Evolutionary conservation across 371 early-diverging fungal genomes (phyloP).

Genomic region (Actinomortierella ambigua): DNA sequence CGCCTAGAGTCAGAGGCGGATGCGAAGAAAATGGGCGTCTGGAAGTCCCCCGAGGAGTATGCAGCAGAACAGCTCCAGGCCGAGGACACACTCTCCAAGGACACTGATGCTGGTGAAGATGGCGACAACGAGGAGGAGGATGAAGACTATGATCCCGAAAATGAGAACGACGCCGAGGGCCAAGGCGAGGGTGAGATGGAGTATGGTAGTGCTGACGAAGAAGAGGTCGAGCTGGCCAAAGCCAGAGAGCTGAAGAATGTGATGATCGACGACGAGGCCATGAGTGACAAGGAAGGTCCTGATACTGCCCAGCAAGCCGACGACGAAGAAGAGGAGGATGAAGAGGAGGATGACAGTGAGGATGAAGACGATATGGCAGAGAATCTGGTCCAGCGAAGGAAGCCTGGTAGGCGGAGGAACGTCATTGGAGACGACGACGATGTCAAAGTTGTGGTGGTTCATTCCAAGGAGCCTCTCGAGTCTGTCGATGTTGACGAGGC

Average conservation of each 20-base stretch:
- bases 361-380: background rate
- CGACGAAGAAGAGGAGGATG: constrained; percentile 6
- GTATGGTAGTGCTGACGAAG: constrained; percentile 12
- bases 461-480: constrained; percentile 13
- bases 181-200: constrained; percentile 1
- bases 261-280: background rate
- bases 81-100: constrained; percentile 10
- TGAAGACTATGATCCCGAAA: background rate
- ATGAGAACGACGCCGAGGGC: too few relatives aligned
- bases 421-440: constrained; percentile 37
- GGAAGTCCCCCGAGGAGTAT: constrained; percentile 31
- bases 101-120: constrained; percentile 7
- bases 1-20: constrained; percentile 16
- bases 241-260: constrained; percentile 4
- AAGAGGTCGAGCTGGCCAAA: background rate
- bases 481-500: background rate
- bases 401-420: constrained; percentile 2
- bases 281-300: constrained; percentile 6
- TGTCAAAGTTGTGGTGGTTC: constrained; percentile 23
- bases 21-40: constrained; percentile 18
- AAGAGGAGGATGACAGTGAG: constrained; percentile 1
- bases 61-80: constrained; percentile 25
- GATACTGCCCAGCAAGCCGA: background rate
- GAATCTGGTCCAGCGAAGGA: constrained; percentile 3
- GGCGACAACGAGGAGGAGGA: constrained; percentile 11